Percentiles rank a stretch among this genome's conserved stretches.
These are phyloP conservation scores for Articulospora tetracladia DNA, from an alignment of 495 filamentous ascomycete species.

Conservation along the genomic window DNA sequence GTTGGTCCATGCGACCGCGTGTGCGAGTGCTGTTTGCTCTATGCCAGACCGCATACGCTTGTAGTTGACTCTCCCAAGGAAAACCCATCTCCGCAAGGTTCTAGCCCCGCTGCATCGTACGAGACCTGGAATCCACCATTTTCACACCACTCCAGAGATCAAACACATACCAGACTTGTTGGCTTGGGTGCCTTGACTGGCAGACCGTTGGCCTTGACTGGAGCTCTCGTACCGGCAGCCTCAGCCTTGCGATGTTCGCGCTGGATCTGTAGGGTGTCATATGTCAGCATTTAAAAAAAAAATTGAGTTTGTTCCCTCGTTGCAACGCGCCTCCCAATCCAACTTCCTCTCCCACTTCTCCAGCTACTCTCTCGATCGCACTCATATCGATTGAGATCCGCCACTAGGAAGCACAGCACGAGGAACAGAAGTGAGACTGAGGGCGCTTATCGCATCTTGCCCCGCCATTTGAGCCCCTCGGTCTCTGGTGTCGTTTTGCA, in stretches of 20 bases:
- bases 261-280: slow-evolving; percentile 20
- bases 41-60: too few relatives aligned
- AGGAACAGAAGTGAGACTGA: neutral
- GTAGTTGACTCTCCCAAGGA: too few relatives aligned
- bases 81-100: too few relatives aligned
- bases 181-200: slow-evolving; percentile 37
- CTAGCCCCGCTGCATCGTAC: too few relatives aligned
- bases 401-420: too few relatives aligned
- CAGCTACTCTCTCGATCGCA: too few relatives aligned
- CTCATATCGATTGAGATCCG: too few relatives aligned
- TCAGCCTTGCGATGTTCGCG: slow-evolving; percentile 40
- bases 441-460: neutral
- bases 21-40: too few relatives aligned
- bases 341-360: too few relatives aligned
- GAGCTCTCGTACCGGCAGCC: slow-evolving; percentile 33
- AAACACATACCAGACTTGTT: slow-evolving; percentile 30
- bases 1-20: too few relatives aligned
- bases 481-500: neutral
- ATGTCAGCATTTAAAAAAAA: neutral
- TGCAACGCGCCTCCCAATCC: neutral
- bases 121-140: too few relatives aligned
- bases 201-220: slow-evolving; percentile 35
- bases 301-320: neutral
- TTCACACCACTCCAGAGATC: too few relatives aligned
- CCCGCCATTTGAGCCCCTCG: neutral